A percentile compares a stretch with the other conserved stretches of the same genome.
phyloP scores from a whole-genome alignment of 75 land plant species.

The Cryptomeria japonica region DNA sequence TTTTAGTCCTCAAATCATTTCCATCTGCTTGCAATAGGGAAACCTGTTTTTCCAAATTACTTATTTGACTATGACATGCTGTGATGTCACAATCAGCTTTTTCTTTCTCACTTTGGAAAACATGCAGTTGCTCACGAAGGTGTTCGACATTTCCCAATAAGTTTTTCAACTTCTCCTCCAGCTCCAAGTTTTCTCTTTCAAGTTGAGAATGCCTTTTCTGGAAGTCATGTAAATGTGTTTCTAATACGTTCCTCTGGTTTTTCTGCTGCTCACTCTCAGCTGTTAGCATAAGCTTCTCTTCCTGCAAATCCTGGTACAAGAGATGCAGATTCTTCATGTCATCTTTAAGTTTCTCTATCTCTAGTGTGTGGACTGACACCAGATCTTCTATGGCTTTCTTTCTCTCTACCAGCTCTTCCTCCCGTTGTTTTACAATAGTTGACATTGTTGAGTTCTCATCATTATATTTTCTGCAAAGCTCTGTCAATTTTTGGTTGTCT shows the following conservation, averaged over 20 bases:
- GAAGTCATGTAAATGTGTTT: neutral
- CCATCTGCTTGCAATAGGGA: neutral
- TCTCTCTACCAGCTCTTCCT: neutral
- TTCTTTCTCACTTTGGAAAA: slow-evolving; percentile 4
- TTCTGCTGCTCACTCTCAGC: neutral
- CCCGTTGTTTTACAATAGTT: neutral
- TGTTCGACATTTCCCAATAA: neutral
- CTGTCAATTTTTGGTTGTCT: neutral
- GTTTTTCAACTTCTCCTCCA: neutral
- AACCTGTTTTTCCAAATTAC: slow-evolving; percentile 1
- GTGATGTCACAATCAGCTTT: slow-evolving; percentile 1
- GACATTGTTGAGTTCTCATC: slow-evolving; percentile 6
- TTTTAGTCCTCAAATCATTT: neutral
- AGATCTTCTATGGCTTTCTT: neutral
- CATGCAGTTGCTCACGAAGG: neutral
- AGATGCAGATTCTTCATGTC: slow-evolving; percentile 3
- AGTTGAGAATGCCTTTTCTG: slow-evolving; percentile 3
- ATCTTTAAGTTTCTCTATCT: slow-evolving; percentile 1
- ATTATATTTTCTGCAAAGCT: neutral
- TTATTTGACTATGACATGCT: slow-evolving; percentile 6
- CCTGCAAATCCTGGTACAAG: neutral
- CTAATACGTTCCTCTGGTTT: neutral
- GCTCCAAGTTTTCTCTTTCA: slow-evolving; percentile 5
- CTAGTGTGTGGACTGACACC: slow-evolving; percentile 2
- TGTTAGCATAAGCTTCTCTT: slow-evolving; percentile 4